Percentiles rank a stretch among this genome's conserved stretches.
Evolutionary conservation across 169 alveolate genomes (phyloP).

Genomic region (Cryptosporidium sp.): DNA sequence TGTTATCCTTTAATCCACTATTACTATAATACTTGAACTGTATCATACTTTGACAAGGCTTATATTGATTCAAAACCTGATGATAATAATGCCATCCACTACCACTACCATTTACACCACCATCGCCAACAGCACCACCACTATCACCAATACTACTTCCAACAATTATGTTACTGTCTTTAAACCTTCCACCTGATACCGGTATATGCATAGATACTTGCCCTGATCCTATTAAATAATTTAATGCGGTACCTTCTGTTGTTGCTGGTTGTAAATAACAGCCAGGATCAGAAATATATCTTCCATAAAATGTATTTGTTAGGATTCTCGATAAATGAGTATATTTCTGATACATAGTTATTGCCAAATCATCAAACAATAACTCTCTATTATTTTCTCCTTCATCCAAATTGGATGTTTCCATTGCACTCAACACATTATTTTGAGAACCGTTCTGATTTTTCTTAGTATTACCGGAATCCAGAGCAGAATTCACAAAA

Average conservation of each 20-base stretch:
- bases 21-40: constrained; percentile 12
- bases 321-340: constrained; percentile 41
- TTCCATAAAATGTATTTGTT: constrained; percentile 29
- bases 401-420: too few relatives aligned
- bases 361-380: background rate
- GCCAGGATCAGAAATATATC: constrained; percentile 20
- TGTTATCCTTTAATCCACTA: constrained; percentile 8
- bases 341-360: constrained; percentile 8
- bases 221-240: constrained; percentile 5
- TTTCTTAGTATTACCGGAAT: background rate
- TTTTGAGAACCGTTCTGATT: background rate
- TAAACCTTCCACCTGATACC: background rate
- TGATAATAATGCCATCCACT: background rate
- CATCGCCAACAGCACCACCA: background rate
- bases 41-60: background rate
- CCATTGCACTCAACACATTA: background rate
- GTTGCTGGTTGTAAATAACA: constrained; percentile 35
- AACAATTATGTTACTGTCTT: background rate
- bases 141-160: too few relatives aligned
- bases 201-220: background rate
- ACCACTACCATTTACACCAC: too few relatives aligned
- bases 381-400: background rate
- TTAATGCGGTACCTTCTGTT: constrained; percentile 29
- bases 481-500: background rate
- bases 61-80: background rate